phyloP scores from a whole-genome alignment of 495 filamentous ascomycete species.

The Parathielavia hyrcaniae region DNA sequence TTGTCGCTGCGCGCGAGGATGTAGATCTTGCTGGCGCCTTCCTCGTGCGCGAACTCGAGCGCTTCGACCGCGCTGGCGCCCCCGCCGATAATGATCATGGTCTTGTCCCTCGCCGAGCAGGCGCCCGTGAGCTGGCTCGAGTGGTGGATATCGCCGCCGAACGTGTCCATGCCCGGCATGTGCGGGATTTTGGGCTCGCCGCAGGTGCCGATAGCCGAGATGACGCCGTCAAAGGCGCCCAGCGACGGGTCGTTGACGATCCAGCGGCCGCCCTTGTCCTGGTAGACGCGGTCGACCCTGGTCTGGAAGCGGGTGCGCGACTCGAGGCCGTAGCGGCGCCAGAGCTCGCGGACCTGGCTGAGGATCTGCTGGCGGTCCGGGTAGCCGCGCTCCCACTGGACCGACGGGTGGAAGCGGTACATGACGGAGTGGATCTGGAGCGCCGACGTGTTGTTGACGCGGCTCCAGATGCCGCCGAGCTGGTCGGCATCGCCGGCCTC shows the following conservation, averaged over 20 bases:
- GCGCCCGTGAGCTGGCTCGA: conserved; percentile 63
- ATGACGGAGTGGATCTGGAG: conserved; percentile 80
- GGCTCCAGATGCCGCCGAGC: conserved; percentile 77
- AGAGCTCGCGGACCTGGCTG: conserved; percentile 60
- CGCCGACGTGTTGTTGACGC: conserved; percentile 72
- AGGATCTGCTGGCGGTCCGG: conserved; percentile 69
- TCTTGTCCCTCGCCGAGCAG: conserved; percentile 58
- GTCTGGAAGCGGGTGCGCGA: conserved; percentile 65
- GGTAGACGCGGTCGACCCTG: conserved; percentile 58
- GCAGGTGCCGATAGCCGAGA: conserved; percentile 71
- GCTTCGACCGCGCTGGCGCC: conserved; percentile 81
- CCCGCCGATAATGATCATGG: conserved; percentile 68
- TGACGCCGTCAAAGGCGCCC: conserved; percentile 70
- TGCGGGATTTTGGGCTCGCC: conserved; percentile 68
- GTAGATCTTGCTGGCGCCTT: conserved; percentile 59
- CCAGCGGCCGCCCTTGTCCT: conserved; percentile 66
- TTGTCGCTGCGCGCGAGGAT: conserved; percentile 76
- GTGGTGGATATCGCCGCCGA: conserved; percentile 63
- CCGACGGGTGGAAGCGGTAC: conserved; percentile 82
- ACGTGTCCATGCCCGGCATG: conserved; percentile 59
- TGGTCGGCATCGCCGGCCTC: conserved; percentile 58
- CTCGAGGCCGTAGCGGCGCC: conserved; percentile 69
- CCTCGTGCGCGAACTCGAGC: conserved; percentile 67
- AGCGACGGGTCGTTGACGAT: conserved; percentile 62
- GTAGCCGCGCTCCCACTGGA: conserved; percentile 67